Evolutionary conservation across 2,329 filamentous ascomycete genomes (phyloP).

Genomic region (Xylaria sp.): DNA sequence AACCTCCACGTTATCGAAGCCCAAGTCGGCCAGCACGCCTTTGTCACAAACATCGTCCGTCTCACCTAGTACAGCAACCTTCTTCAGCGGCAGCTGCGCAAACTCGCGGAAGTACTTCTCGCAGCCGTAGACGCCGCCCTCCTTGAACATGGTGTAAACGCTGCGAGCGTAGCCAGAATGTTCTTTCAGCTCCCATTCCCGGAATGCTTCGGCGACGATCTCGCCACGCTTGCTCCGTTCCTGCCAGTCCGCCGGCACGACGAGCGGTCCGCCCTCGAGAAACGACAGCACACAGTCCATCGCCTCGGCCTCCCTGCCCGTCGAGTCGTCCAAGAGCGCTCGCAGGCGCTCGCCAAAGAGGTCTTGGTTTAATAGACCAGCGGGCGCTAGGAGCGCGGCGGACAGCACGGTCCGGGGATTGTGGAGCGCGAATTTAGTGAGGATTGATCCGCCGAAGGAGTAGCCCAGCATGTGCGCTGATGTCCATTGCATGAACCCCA

Average conservation of each 20-base stretch:
- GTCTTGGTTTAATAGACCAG: neutral
- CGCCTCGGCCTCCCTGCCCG: conserved; percentile 13
- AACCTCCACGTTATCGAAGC: conserved; percentile 10
- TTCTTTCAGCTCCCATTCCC: conserved; percentile 19
- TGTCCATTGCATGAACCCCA: conserved; percentile 3
- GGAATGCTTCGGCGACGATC: conserved; percentile 18
- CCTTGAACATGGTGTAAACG: conserved; percentile 21
- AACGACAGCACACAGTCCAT: neutral
- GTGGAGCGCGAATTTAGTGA: conserved; percentile 8
- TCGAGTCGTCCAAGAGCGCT: neutral
- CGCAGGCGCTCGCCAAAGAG: neutral
- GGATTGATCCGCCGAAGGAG: conserved; percentile 20
- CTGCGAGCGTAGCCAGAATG: conserved; percentile 15
- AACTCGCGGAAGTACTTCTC: conserved; percentile 20
- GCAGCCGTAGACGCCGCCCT: conserved; percentile 14
- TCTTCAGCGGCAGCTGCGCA: conserved; percentile 12
- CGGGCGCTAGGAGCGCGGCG: conserved; percentile 16
- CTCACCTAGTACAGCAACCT: conserved; percentile 13
- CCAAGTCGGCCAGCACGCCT: neutral
- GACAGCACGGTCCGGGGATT: conserved; percentile 2
- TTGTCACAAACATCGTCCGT: conserved; percentile 6
- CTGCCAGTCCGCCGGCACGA: conserved; percentile 22
- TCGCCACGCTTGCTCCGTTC: conserved; percentile 15
- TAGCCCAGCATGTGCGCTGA: conserved; percentile 22
- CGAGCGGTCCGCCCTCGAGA: conserved; percentile 20